Evolutionary conservation across 371 early-diverging fungal species (phyloP).

Genomic region (Mucor racemosus): DNA sequence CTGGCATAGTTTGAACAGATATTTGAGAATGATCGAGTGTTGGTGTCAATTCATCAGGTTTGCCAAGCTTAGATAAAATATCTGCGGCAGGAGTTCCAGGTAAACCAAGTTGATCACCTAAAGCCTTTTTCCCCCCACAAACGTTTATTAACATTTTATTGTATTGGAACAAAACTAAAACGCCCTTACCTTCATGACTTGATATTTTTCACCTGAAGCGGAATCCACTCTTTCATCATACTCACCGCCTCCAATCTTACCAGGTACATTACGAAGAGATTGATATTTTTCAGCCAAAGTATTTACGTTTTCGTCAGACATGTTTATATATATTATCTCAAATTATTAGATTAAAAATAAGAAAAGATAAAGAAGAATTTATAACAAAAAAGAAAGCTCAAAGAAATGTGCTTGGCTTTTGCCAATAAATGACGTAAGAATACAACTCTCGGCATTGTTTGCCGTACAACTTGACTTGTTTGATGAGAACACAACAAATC

Average conservation of each 20-base stretch:
- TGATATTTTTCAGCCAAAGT: constrained; percentile 45
- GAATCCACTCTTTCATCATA: constrained; percentile 52
- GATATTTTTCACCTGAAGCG: constrained; percentile 40
- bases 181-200: constrained; percentile 45
- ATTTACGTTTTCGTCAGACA: constrained; percentile 31
- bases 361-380: too few species aligned
- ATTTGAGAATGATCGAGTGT: constrained; percentile 27
- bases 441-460: too few species aligned
- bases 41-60: constrained; percentile 57
- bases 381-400: too few species aligned
- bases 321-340: constrained; percentile 1
- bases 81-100: constrained; percentile 51
- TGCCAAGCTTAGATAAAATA: constrained; percentile 49
- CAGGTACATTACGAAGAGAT: constrained; percentile 46
- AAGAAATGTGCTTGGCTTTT: too few species aligned
- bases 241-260: constrained; percentile 56
- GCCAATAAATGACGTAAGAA: too few species aligned
- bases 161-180: too few species aligned
- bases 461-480: too few species aligned
- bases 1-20: constrained; percentile 48
- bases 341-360: too few species aligned
- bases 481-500: too few species aligned
- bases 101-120: constrained; percentile 51
- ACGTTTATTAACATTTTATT: too few species aligned
- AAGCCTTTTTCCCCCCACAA: constrained; percentile 23